These are phyloP conservation scores for Moesziomyces aphidis DNA, from an alignment of 1,284 basidiomycete genomes.

Conservation along the genomic window DNA sequence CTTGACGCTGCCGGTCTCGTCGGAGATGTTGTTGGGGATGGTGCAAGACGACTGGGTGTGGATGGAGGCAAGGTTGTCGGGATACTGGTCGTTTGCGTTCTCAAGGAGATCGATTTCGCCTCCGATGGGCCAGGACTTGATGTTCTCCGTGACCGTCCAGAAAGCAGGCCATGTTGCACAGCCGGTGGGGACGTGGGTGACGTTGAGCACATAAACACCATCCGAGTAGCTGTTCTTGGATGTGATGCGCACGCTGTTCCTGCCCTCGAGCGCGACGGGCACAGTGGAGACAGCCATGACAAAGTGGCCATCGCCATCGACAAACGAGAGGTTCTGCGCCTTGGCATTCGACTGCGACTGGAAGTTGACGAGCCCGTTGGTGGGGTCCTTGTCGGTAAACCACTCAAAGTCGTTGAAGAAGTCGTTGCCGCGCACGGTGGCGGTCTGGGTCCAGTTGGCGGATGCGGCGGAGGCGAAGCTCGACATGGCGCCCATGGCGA, in stretches of 20 bases:
- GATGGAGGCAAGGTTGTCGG: slow-evolving; percentile 46
- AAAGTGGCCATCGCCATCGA: slow-evolving; percentile 49
- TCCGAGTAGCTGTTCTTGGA: slow-evolving; percentile 59
- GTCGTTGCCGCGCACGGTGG: slow-evolving; percentile 36
- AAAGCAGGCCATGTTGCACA: slow-evolving; percentile 66
- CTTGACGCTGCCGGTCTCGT: slow-evolving; percentile 41
- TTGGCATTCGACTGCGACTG: slow-evolving; percentile 36
- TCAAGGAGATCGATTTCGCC: slow-evolving; percentile 67
- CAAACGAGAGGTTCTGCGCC: slow-evolving; percentile 55
- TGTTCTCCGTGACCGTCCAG: slow-evolving; percentile 62
- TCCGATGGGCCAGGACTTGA: slow-evolving; percentile 56
- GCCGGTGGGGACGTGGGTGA: slow-evolving; percentile 59
- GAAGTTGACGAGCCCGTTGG: slow-evolving; percentile 63
- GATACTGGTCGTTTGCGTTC: slow-evolving; percentile 63
- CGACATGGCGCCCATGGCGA: slow-evolving; percentile 2
- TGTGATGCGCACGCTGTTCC: slow-evolving; percentile 58
- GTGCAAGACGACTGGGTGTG: slow-evolving; percentile 56
- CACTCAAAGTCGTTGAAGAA: slow-evolving; percentile 57
- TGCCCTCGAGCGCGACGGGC: slow-evolving; percentile 34
- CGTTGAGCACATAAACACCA: slow-evolving; percentile 63
- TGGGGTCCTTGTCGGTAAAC: slow-evolving; percentile 55
- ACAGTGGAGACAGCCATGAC: slow-evolving; percentile 60
- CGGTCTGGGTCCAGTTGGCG: slow-evolving; percentile 44
- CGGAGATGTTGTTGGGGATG: slow-evolving; percentile 20
- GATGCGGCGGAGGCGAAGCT: slow-evolving; percentile 7